phyloP scores from a whole-genome alignment of 2,329 filamentous ascomycete genomes.

The Colletotrichum orchidophilum region DNA sequence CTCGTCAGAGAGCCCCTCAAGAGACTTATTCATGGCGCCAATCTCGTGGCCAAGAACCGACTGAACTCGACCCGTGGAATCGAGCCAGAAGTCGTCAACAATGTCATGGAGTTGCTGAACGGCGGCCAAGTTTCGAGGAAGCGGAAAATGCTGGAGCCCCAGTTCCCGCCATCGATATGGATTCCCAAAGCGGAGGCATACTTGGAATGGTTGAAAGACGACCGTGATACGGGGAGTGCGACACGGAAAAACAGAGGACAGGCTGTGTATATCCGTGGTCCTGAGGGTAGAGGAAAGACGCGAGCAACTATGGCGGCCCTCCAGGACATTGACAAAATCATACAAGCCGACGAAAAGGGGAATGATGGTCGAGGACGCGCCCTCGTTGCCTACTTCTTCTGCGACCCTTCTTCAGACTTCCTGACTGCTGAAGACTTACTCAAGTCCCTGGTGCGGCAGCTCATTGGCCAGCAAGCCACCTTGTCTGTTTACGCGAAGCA shows the following conservation, averaged over 20 bases:
- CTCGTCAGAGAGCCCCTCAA: constrained; percentile 49
- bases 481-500: constrained; percentile 48
- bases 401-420: constrained; percentile 48
- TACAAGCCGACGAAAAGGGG: constrained; percentile 33
- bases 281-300: constrained; percentile 53
- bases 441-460: constrained; percentile 50
- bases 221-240: background rate
- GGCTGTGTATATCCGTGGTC: constrained; percentile 51
- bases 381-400: constrained; percentile 53
- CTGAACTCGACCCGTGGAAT: constrained; percentile 48
- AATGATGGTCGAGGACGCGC: constrained; percentile 39
- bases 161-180: constrained; percentile 48
- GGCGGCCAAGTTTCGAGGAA: constrained; percentile 46
- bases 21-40: constrained; percentile 47
- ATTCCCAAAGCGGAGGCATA: constrained; percentile 49
- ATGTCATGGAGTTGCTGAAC: constrained; percentile 45
- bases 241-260: constrained; percentile 37
- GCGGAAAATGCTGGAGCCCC: constrained; percentile 41
- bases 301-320: constrained; percentile 50
- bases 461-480: constrained; percentile 45
- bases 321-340: constrained; percentile 45
- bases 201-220: constrained; percentile 44
- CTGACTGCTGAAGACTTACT: constrained; percentile 51
- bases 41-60: constrained; percentile 47
- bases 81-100: constrained; percentile 44